These are phyloP conservation scores for Daedalea quercina DNA, from an alignment of 768 basidiomycete genomes.

Conservation along the genomic window DNA sequence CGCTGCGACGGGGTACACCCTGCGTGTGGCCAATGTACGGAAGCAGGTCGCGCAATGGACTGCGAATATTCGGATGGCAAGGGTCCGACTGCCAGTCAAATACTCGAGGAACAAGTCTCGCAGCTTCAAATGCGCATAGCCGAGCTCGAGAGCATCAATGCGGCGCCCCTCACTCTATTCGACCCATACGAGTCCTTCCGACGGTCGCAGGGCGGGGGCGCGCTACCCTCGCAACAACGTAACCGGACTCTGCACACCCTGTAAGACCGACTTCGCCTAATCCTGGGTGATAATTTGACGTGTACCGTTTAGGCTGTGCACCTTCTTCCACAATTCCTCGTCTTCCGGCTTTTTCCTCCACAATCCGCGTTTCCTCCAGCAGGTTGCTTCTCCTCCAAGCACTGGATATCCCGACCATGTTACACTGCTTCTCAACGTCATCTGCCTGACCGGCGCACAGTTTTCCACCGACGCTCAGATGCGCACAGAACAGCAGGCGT, in stretches of 20 bases:
- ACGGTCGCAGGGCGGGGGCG: not conserved
- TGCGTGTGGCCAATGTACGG: slow-evolving; percentile 55
- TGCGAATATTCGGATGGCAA: slow-evolving; percentile 69
- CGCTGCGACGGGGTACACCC: slow-evolving; percentile 65
- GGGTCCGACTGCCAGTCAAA: slow-evolving; percentile 51
- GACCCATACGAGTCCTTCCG: slow-evolving; percentile 18
- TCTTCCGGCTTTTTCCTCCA: slow-evolving; percentile 66
- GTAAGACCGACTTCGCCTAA: not conserved
- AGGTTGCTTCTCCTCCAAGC: slow-evolving; percentile 9
- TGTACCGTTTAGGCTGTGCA: not conserved
- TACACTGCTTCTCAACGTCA: slow-evolving; percentile 37
- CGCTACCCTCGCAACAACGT: not conserved
- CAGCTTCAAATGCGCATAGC: slow-evolving; percentile 49
- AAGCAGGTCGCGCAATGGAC: slow-evolving; percentile 53
- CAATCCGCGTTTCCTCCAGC: slow-evolving; percentile 34
- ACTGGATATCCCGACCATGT: slow-evolving; percentile 29
- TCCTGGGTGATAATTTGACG: not conserved
- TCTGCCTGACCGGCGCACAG: slow-evolving; percentile 26
- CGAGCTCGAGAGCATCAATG: slow-evolving; percentile 15
- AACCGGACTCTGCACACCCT: not conserved
- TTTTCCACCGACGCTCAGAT: slow-evolving; percentile 19
- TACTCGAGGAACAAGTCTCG: slow-evolving; percentile 52
- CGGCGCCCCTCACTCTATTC: slow-evolving; percentile 16
- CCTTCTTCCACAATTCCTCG: slow-evolving; percentile 45
- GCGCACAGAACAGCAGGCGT: slow-evolving; percentile 27